Evolutionary conservation across 257 asterid genomes (phyloP), one percentile per base, ranked within the genome.

Genomic region (Pogostemon cablin): DNA sequence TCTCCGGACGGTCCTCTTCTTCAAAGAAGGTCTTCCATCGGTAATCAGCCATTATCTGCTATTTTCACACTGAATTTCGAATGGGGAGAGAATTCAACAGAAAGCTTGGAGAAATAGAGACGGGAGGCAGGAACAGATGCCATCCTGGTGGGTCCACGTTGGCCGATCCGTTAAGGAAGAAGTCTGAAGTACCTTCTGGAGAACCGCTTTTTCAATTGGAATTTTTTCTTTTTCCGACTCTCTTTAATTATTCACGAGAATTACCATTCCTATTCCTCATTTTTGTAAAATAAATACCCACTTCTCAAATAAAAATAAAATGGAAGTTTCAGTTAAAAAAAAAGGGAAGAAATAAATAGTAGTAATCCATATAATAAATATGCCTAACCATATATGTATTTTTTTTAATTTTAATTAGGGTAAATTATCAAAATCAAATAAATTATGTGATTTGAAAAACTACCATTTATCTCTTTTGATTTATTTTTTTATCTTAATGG

Each of bases 1-100:
- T 93, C 83, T 88, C 97, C 0, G 97, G 96, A 12, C 98, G 97
- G 79, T 90, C 98, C 64, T 91, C 96, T n/a, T 90, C 95, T 48
- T 91, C 98, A 3, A 48, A 72, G 87, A 93, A 90, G 79, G 82
- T 93, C 84, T 93, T 93, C 97, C 98, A 87, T 49, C 82, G 67
- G 66, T 78, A 88, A 35, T 60, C 74, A 4, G 92, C 79, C 98
- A 90, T 90, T 62, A 60, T 38, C 42, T 63, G 74, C 72, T 49
- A 9, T 9, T 39, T 25, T 25, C 64, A 25, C 61, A 3, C 68
- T 9, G 5, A 60, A 4, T n/a, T 47, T 69, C 66, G 53, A 49
- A 6, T 15, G 47, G 12, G 72, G 41, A 25, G 25, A 40, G 63
- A 53, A 38, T 42, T 49, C 42, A 41, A 35, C 43, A 15, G 6